Evolutionary conservation across 2,329 filamentous ascomycete genomes (phyloP).

Genomic region (Fusarium decemcellulare): DNA sequence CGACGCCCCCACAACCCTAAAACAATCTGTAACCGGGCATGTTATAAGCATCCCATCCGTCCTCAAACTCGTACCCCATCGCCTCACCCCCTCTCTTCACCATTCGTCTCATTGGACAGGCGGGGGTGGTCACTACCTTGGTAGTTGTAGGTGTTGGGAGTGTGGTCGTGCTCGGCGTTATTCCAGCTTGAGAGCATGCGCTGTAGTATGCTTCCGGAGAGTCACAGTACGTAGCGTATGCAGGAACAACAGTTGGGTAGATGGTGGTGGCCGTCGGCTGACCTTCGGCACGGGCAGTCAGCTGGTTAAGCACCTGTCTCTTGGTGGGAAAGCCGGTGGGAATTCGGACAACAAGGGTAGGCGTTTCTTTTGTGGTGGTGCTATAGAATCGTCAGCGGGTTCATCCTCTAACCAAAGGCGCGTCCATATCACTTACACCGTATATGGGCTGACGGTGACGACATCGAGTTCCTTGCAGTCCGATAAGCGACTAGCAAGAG

Average conservation of each 20-base stretch:
- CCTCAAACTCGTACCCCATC: conserved; percentile 19
- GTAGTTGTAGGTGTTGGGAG: conserved; percentile 1
- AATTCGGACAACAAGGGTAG: conserved; percentile 9
- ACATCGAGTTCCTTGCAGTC: conserved; percentile 18
- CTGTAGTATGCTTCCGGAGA: conserved; percentile 20
- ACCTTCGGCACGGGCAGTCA: neutral
- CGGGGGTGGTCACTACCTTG: neutral
- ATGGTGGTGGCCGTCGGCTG: conserved; percentile 19
- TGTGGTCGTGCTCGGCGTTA: conserved; percentile 18
- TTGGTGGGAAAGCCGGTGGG: conserved; percentile 7
- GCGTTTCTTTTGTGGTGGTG: neutral
- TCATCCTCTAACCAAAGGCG: accelerated
- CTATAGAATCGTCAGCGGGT: neutral
- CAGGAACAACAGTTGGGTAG: conserved; percentile 11
- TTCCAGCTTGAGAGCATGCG: conserved; percentile 18
- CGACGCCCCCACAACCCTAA: neutral
- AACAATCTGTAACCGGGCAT: conserved; percentile 61
- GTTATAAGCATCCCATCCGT: conserved; percentile 45
- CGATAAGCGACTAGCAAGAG: neutral
- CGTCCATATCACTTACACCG: neutral
- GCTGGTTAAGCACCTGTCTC: neutral
- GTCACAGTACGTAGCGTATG: conserved; percentile 29
- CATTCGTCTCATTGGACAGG: neutral
- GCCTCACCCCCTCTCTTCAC: conserved; percentile 15
- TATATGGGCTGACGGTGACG: conserved; percentile 22